phyloP scores from a whole-genome alignment of 75 land plant species.

The Adiantum capillusveneris region DNA sequence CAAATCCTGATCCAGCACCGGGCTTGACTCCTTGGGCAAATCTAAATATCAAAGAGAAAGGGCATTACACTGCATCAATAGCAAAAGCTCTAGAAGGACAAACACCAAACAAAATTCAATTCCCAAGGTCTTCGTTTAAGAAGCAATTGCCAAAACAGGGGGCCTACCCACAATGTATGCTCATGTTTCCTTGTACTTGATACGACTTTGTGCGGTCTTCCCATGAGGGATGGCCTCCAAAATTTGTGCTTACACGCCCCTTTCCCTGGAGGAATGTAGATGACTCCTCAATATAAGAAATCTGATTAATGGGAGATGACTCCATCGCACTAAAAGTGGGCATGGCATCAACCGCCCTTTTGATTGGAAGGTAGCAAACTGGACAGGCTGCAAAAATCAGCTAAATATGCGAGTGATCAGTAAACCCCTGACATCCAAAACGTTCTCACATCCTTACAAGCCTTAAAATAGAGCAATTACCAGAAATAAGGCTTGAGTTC shows the following conservation, averaged over 20 bases:
- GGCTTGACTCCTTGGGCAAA: constrained; percentile 71
- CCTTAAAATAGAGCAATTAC: background rate
- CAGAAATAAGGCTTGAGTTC: background rate
- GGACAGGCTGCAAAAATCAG: constrained; percentile 19
- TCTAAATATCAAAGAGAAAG: constrained; percentile 18
- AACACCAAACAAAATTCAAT: background rate
- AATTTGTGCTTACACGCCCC: constrained; percentile 53
- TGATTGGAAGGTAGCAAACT: constrained; percentile 16
- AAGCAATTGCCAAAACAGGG: constrained; percentile 2
- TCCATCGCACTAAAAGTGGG: constrained; percentile 14
- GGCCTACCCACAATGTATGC: constrained; percentile 78
- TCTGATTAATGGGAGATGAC: constrained; percentile 50
- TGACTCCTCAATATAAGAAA: constrained; percentile 46
- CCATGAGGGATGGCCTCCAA: constrained; percentile 86
- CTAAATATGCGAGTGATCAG: background rate
- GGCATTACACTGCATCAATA: too few species aligned
- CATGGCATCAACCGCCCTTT: constrained; percentile 13
- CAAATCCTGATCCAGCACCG: constrained; percentile 74
- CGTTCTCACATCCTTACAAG: background rate
- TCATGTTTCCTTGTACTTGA: constrained; percentile 74
- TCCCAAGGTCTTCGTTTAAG: background rate
- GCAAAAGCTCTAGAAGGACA: background rate
- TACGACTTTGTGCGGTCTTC: constrained; percentile 57
- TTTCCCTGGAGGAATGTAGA: constrained; percentile 19
- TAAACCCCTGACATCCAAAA: too few species aligned